Base-by-base conservation (phyloP, 108 stramenopile genomes). In the Cylindrotheca closterium region DNA sequence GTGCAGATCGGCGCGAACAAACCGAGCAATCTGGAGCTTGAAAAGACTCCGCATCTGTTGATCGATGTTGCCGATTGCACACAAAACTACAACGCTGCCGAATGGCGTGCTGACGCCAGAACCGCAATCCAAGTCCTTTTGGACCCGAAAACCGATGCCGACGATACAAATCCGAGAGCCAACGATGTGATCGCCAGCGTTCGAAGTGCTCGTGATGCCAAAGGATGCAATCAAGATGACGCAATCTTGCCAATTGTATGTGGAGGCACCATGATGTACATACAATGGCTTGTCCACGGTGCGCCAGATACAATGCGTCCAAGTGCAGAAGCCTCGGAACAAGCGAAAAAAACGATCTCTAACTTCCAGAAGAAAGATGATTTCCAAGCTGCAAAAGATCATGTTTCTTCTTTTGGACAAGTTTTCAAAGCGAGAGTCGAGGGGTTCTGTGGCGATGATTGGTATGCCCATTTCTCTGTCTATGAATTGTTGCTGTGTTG, bases 1-100 rank as follows among this genome's bases (percentile, higher is more conserved):
- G 88, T 96, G 18, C 77, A 93, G 33, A 89, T 98, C 34, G 98
- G 96, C 17, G 90, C 96, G 34, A 98, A 98, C 77, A 97, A 97
- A 63, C 97, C 97, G 21, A 86, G 90, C n/a, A 5, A 21, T 22
- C 70, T 78, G 74, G 98, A 98, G 63, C 70, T 64, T 58, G 58
- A 56, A 18, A 61, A 70, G 28, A 95, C 95, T 21, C 96, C 93
- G 5, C 96, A 98, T 66, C 79, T 97, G 55, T 68, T 97, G 22
- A 68, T 98, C 18, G 92, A 95, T 77, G 71, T 96, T 8, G 87
- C 82, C 8, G 91, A 89, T 70, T 26, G 67, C 48, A 45, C 45
- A 27, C 72, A 81, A 30, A 57, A 47, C 10, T 96, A 96, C 69
- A 93, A 85, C 54, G 96, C 95, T 37, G 97, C 93, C 15, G 95